A percentile compares a stretch with the other conserved stretches of the same genome.
phyloP scores from a whole-genome alignment of 441 rosid species.

The Gossypium gossypioides region DNA sequence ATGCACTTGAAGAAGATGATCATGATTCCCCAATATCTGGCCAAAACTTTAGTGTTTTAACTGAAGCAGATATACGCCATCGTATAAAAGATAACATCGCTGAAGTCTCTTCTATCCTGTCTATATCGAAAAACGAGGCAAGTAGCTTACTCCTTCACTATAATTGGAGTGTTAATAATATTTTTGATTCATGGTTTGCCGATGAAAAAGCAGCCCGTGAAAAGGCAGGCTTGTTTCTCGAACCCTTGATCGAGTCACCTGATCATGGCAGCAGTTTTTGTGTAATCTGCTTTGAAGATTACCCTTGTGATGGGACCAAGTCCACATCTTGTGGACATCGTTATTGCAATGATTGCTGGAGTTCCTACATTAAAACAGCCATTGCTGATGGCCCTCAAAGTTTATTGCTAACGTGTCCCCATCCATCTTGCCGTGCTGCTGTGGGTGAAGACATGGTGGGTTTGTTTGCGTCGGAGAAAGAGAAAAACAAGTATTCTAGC shows the following conservation, averaged over 20 bases:
- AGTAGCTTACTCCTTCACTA: slow-evolving; percentile 29
- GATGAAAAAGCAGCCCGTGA: slow-evolving; percentile 10
- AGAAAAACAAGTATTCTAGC: slow-evolving; percentile 34
- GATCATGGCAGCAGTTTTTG: slow-evolving; percentile 14
- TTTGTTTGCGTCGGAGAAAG: slow-evolving; percentile 28
- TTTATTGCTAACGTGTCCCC: slow-evolving; percentile 54
- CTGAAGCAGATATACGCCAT: slow-evolving; percentile 24
- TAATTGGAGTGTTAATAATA: slow-evolving; percentile 23
- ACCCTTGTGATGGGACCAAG: slow-evolving; percentile 7
- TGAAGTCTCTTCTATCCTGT: slow-evolving; percentile 24
- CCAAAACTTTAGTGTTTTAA: slow-evolving; percentile 21
- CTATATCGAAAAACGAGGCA: slow-evolving; percentile 23
- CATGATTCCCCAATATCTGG: neutral
- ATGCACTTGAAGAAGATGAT: neutral
- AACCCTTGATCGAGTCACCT: neutral
- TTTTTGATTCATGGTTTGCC: slow-evolving; percentile 9
- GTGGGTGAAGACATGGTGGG: slow-evolving; percentile 43
- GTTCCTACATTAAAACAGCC: slow-evolving; percentile 39
- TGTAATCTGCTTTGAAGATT: slow-evolving; percentile 39
- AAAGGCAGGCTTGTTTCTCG: slow-evolving; percentile 12
- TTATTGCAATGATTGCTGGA: slow-evolving; percentile 33
- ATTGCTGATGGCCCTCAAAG: slow-evolving; percentile 61
- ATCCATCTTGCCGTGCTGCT: slow-evolving; percentile 49
- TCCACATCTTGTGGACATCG: slow-evolving; percentile 38
- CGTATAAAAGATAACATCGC: slow-evolving; percentile 20